A percentile compares a stretch with the other conserved stretches of the same genome.
phyloP scores from a whole-genome alignment of 768 basidiomycete species.

The Aureoboletus auriporus region DNA sequence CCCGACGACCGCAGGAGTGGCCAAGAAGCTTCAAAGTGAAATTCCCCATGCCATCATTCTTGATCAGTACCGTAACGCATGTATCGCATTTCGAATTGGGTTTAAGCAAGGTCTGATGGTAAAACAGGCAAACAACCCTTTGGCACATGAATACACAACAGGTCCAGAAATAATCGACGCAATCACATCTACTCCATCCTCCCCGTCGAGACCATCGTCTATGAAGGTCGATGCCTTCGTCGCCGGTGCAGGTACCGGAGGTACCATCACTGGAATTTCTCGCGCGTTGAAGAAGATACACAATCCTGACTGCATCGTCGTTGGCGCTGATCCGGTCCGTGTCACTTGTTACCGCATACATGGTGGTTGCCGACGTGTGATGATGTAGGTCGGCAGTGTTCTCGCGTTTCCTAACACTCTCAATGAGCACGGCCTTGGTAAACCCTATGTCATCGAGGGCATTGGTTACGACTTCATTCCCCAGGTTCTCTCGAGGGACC shows the following conservation, averaged over 20 bases:
- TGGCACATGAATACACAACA: conserved; percentile 88
- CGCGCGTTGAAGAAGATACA: conserved; percentile 75
- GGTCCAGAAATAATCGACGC: conserved; percentile 90
- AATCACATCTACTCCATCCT: conserved; percentile 62
- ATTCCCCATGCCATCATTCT: conserved; percentile 87
- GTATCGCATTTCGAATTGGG: conserved; percentile 17
- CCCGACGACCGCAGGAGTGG: conserved; percentile 85
- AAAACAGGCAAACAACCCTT: conserved; percentile 70
- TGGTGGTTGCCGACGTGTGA: conserved; percentile 6
- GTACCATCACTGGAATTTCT: conserved; percentile 87
- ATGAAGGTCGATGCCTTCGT: conserved; percentile 78
- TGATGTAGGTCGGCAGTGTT: conserved; percentile 76
- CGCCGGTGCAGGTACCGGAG: conserved; percentile 91
- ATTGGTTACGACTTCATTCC: conserved; percentile 96
- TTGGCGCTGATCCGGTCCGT: conserved; percentile 90
- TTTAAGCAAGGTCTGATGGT: background rate
- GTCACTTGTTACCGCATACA: background rate
- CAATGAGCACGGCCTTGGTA: conserved; percentile 46
- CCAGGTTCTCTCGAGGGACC: conserved; percentile 70
- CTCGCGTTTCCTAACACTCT: conserved; percentile 69
- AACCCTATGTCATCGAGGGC: conserved; percentile 83
- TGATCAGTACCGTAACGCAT: conserved; percentile 83
- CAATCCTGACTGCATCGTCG: conserved; percentile 66
- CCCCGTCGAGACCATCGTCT: conserved; percentile 53
- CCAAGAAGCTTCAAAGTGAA: conserved; percentile 66